Evolutionary conservation across 352 stramenopile genomes (phyloP).

Genomic region (Globisporangium paroecandrum): DNA sequence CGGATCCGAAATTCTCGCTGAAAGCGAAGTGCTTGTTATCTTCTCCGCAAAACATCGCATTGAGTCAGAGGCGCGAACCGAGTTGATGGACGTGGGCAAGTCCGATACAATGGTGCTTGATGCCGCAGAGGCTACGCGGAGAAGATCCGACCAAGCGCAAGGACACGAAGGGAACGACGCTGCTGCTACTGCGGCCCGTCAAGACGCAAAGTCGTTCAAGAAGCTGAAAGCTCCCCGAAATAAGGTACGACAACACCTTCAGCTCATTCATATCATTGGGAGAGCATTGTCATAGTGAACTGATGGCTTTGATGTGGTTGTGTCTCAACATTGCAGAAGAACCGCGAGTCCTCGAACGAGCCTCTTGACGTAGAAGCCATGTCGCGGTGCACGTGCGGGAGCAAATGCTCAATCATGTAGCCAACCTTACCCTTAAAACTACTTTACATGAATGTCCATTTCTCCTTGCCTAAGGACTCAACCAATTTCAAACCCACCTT

Average conservation of each 20-base stretch:
- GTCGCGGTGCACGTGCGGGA: slow-evolving; percentile 58
- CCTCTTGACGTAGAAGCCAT: slow-evolving; percentile 59
- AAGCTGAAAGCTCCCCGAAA: slow-evolving; percentile 18
- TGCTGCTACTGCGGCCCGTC: slow-evolving; percentile 5
- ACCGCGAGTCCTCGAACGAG: slow-evolving; percentile 26
- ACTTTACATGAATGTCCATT: not conserved
- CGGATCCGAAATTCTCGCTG: slow-evolving; percentile 1
- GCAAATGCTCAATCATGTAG: slow-evolving; percentile 66
- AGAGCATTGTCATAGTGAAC: not conserved
- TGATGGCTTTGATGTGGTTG: not conserved
- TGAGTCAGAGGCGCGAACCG: slow-evolving; percentile 22
- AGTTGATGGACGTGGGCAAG: slow-evolving; percentile 27
- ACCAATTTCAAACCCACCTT: not conserved
- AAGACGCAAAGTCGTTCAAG: slow-evolving; percentile 11
- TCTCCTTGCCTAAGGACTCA: not conserved
- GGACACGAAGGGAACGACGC: slow-evolving; percentile 9
- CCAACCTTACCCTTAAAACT: not conserved
- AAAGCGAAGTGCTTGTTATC: slow-evolving; percentile 8
- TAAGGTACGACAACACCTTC: slow-evolving; percentile 8
- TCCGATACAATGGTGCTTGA: slow-evolving; percentile 21
- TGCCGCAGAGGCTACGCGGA: not conserved
- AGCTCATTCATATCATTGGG: not conserved
- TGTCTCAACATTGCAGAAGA: slow-evolving; percentile 5
- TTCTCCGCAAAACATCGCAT: slow-evolving; percentile 9
- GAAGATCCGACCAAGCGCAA: slow-evolving; percentile 1